Evolutionary conservation across 2,329 filamentous ascomycete genomes (phyloP), one percentile per base, ranked within the genome.

Genomic region (Biscogniauxia mediterranea): DNA sequence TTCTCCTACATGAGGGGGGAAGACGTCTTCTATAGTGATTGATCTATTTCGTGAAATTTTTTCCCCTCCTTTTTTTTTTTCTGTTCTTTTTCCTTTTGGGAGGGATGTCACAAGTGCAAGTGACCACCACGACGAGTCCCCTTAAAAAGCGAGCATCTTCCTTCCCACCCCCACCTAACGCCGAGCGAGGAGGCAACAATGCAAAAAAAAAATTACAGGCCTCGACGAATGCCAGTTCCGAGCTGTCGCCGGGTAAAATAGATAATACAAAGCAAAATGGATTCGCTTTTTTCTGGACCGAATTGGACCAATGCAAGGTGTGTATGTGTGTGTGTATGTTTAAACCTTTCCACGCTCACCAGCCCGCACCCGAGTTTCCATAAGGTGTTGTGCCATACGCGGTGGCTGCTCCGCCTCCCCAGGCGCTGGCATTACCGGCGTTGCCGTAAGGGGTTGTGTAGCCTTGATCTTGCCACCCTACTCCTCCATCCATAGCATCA

Each of bases 361-460:
- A 85, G 38, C 80, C 78, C 52, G 76, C 76, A 61, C 82, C 82
- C 17, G 83, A 81, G 49, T 80, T 78, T 15, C 83, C 83, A 54
- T 80, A 82, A 1, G 80, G 79, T 11, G 80, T 81, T 3, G 78
- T 79, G 9, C 78, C 78, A 52, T 78, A 74, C 1, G 71, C 68
- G 1, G 73, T 73, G 20, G 71, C 68, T 38, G 60, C 84, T 55
- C 75, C 82, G 42, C 81, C 85, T 19, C 89, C 89, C 85, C 90
- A 93, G 19, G 85, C 80, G 70, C 85, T 89, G 63, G 84, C 80
- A 56, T 78, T 82, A 23, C 84, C 85, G 21, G 79, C 79, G 67
- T 76, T 81, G 23, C 82, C 86, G 69, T 88, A 91, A 0, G 89
- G 87, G 8, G 89, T 91, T 9, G 86, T 88, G 72, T 86, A 91